Base-by-base conservation (phyloP, 805 yeast genomes). In the Yamadazyma phyllophila region DNA sequence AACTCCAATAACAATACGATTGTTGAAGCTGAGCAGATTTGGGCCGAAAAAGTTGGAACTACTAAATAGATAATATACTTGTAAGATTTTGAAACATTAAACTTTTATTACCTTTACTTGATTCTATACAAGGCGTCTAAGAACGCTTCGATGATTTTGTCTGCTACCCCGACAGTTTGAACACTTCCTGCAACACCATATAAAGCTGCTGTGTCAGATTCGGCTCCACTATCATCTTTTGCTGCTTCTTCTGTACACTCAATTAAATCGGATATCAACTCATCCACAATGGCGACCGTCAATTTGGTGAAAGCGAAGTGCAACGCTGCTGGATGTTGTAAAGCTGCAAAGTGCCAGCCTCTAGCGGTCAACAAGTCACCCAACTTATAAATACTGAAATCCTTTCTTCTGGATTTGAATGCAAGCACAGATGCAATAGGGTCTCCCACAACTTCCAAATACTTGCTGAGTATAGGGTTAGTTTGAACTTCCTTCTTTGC, bases 151-250 rank as follows among this genome's bases (percentile, higher is more conserved):
- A 92, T 85, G 9, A 92, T 65, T 45, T 77, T 74, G 48, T 86
- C 96, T 9, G 90, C 97, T 11, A 94, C 82, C 2, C 96, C 94
- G 0, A 82, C 77, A 0, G 97, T 89, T 46, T 78, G 71, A 16
- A 94, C 80, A 58, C 94, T 87, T 7, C 97, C 97, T 2, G 98
- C 98, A 39, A 92, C 95, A 54, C 99, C 99, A 59, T 92, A 92
- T 37, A 92, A 61, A 2, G 94, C 96, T 12, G 96, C 94, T 1
- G 96, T 88, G 47, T 86, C 88, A 33, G 79, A 63, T 11, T 56
- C 48, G 4, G 47, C 40, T 8, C 72, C 72, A 10, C 60, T 51
- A 7, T 49, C 49, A 7, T 51, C 54, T 30, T 65, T 62, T 46
- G 80, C 60, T 13, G 41, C 24, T 9, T 10, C n/a, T 29, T 37